These are phyloP conservation scores for Cladorrhinum samala DNA, from an alignment of 495 filamentous ascomycete genomes.

Conservation along the genomic window DNA sequence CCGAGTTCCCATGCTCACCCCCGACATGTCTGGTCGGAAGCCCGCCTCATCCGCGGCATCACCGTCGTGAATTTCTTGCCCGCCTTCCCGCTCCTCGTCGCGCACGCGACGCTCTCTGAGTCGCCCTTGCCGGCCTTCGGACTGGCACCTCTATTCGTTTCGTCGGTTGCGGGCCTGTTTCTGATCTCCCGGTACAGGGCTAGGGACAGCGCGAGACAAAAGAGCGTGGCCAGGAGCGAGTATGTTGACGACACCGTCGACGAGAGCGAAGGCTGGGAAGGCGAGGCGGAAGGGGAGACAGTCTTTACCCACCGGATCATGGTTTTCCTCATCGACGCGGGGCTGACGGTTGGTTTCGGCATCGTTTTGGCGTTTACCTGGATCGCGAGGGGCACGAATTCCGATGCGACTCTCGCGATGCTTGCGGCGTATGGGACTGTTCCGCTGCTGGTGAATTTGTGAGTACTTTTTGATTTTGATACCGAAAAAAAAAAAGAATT, in stretches of 20 bases:
- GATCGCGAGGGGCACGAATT: slow-evolving; percentile 15
- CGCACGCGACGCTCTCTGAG: slow-evolving; percentile 34
- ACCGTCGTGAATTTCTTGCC: slow-evolving; percentile 45
- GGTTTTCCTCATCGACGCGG: slow-evolving; percentile 31
- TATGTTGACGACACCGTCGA: slow-evolving; percentile 11
- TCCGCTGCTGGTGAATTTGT: slow-evolving; percentile 37
- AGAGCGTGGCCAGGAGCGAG: slow-evolving; percentile 1
- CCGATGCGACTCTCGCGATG: slow-evolving; percentile 29
- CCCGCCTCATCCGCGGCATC: slow-evolving; percentile 30
- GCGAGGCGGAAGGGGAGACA: neutral
- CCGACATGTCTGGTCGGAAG: slow-evolving; percentile 3
- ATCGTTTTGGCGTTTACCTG: slow-evolving; percentile 36
- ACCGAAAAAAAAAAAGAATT: too few species aligned
- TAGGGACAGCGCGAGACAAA: slow-evolving; percentile 1
- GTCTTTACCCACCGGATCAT: slow-evolving; percentile 29
- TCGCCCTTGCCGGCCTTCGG: slow-evolving; percentile 34
- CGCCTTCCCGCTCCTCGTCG: slow-evolving; percentile 44
- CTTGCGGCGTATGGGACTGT: slow-evolving; percentile 37
- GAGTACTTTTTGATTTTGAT: slow-evolving; percentile 10
- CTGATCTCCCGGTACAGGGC: slow-evolving; percentile 13
- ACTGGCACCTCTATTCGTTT: slow-evolving; percentile 35
- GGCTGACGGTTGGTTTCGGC: slow-evolving; percentile 31
- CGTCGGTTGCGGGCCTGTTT: slow-evolving; percentile 23
- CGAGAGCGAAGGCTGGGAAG: slow-evolving; percentile 7
- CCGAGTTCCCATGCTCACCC: too few species aligned